These are phyloP conservation scores for Panus rudis DNA, from an alignment of 768 basidiomycete genomes.

Conservation along the genomic window DNA sequence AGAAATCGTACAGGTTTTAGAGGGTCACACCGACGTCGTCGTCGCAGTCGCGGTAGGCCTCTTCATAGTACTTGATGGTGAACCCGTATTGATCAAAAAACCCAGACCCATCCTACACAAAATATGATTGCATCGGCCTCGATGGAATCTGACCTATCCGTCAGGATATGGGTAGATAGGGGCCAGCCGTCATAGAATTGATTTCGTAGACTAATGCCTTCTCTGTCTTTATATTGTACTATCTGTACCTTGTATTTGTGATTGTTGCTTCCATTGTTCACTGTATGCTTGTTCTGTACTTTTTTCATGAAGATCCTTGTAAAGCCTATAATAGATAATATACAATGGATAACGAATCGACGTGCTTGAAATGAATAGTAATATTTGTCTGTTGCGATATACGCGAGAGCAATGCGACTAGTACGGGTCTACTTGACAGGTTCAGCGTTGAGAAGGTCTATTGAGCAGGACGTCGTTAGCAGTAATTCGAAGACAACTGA, in stretches of 20 bases:
- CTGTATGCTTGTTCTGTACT: conserved; percentile 7
- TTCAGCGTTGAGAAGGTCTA: conserved; percentile 56
- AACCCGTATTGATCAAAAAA: neutral
- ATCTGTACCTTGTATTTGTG: conserved; percentile 1
- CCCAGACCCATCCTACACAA: conserved; percentile 65
- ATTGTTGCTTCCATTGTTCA: neutral
- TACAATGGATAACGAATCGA: too few relatives aligned
- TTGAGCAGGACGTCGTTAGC: neutral
- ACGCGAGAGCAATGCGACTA: too few relatives aligned
- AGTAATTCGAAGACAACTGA: neutral
- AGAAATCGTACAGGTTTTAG: conserved; percentile 74
- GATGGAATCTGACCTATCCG: conserved; percentile 74
- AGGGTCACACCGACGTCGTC: conserved; percentile 74
- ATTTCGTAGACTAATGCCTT: neutral
- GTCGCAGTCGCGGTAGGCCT: conserved; percentile 67
- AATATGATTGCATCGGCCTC: conserved; percentile 87
- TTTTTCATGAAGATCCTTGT: too few relatives aligned
- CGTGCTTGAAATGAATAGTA: too few relatives aligned
- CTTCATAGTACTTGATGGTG: conserved; percentile 3
- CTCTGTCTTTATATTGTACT: neutral
- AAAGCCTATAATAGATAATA: too few relatives aligned
- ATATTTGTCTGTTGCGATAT: too few relatives aligned
- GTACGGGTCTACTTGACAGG: conserved; percentile 40
- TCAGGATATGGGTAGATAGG: conserved; percentile 76
- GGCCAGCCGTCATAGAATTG: conserved; percentile 8